Conservation (phyloP, 192 early-diverging fungal species). For the Backusella liffmaniae region DNA sequence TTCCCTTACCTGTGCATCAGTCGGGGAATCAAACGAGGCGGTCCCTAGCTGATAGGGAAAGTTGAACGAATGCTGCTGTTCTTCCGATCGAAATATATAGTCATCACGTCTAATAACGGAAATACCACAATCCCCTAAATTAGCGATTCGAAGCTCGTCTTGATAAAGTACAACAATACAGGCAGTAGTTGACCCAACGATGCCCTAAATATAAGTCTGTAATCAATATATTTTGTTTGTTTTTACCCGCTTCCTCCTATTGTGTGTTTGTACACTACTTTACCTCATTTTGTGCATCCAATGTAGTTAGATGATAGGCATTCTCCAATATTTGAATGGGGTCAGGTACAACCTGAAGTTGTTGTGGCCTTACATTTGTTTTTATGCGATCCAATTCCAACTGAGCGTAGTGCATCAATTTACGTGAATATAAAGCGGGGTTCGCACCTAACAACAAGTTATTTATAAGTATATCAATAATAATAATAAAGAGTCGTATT, state of each 20-base stretch:
- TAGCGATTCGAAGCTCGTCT: slow-evolving; percentile 92
- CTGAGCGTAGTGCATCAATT: slow-evolving; percentile 92
- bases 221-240: not conserved
- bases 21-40: slow-evolving; percentile 73
- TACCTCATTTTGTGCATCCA: slow-evolving; percentile 64
- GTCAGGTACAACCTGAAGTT: slow-evolving; percentile 3
- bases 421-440: slow-evolving; percentile 86
- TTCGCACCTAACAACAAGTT: slow-evolving; percentile 66
- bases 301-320: slow-evolving; percentile 17
- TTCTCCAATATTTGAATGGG: slow-evolving; percentile 16
- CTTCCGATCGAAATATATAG: slow-evolving; percentile 91
- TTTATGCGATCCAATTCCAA: slow-evolving; percentile 84
- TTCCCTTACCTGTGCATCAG: slow-evolving; percentile 66
- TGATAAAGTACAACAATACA: slow-evolving; percentile 83
- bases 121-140: slow-evolving; percentile 94
- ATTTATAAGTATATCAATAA: slow-evolving; percentile 1
- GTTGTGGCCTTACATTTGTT: slow-evolving; percentile 40
- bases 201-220: slow-evolving; percentile 34
- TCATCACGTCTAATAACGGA: slow-evolving; percentile 84
- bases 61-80: slow-evolving; percentile 99
- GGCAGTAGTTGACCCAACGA: slow-evolving; percentile 91
- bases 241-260: not conserved
- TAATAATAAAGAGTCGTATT: not conserved
- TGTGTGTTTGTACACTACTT: not conserved
- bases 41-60: slow-evolving; percentile 97